Conservation (phyloP, 225 moss, liverwort and hornwort genomes). For the Polytrichum commune region DNA sequence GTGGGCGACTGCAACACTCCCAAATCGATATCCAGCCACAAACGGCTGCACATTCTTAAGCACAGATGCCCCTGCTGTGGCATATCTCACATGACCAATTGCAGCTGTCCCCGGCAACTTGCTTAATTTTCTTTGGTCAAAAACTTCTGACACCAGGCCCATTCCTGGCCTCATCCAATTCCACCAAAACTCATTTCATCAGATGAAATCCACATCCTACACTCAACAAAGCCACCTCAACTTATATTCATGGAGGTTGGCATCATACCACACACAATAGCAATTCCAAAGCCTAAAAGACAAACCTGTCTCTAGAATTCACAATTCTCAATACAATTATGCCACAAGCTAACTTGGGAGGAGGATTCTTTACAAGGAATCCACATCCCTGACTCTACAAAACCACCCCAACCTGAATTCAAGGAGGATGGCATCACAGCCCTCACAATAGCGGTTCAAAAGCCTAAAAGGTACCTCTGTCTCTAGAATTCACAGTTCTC, state of each 20-base stretch:
- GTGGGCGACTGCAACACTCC: conserved; percentile 84
- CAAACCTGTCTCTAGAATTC: too few species aligned
- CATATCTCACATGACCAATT: conserved; percentile 93
- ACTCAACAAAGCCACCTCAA: background rate
- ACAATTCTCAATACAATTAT: background rate
- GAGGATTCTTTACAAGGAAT: background rate
- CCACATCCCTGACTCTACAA: too few species aligned
- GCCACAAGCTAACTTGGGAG: background rate
- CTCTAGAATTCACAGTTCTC: too few species aligned
- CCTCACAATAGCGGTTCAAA: too few species aligned
- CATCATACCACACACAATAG: too few species aligned
- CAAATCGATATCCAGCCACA: conserved; percentile 86
- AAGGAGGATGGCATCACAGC: too few species aligned
- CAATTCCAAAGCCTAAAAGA: too few species aligned
- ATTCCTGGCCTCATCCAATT: conserved; percentile 41
- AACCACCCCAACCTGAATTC: too few species aligned
- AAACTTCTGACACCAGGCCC: conserved; percentile 93
- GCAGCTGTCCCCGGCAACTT: conserved; percentile 72
- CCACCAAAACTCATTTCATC: background rate
- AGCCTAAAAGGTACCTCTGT: too few species aligned
- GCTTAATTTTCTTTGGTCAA: conserved; percentile 57
- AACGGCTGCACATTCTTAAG: conserved; percentile 97
- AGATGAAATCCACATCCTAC: background rate
- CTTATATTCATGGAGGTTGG: too few species aligned
- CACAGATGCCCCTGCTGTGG: conserved; percentile 86